Percentiles rank a stretch among this genome's conserved stretches.
Evolutionary conservation across 257 asterid genomes (phyloP).

Genomic region (Solanum medicagineum): DNA sequence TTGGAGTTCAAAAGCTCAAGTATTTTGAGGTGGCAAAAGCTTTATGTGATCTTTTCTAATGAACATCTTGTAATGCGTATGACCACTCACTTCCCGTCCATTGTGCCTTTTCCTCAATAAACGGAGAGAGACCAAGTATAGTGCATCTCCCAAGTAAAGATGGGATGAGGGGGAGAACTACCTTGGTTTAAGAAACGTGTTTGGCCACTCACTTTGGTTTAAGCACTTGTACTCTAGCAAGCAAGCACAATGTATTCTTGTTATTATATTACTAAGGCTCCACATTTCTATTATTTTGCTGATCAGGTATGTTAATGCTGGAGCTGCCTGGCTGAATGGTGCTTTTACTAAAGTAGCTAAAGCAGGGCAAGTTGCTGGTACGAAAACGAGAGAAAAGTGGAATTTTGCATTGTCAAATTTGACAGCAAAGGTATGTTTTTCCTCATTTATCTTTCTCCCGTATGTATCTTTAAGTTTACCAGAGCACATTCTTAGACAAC

Average conservation of each 20-base stretch:
- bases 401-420: conserved; percentile 64
- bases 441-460: not conserved
- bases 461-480: not conserved
- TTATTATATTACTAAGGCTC: not conserved
- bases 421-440: conserved; percentile 55
- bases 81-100: not conserved
- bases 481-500: not conserved
- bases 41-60: not conserved
- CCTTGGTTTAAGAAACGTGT: not conserved
- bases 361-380: conserved; percentile 85
- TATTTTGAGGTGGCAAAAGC: not conserved
- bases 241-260: not conserved
- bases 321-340: conserved; percentile 89
- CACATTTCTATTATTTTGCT: conserved; percentile 8
- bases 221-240: not conserved
- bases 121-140: not conserved
- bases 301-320: conserved; percentile 85
- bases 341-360: conserved; percentile 83
- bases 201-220: not conserved
- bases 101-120: not conserved
- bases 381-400: conserved; percentile 92
- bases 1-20: not conserved
- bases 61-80: not conserved
- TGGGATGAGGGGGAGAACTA: not conserved
- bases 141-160: not conserved